Percentiles rank a stretch among this genome's conserved stretches.
These are phyloP conservation scores for Pugionium cornutum DNA, from an alignment of 345 rosid genomes.

Conservation along the genomic window DNA sequence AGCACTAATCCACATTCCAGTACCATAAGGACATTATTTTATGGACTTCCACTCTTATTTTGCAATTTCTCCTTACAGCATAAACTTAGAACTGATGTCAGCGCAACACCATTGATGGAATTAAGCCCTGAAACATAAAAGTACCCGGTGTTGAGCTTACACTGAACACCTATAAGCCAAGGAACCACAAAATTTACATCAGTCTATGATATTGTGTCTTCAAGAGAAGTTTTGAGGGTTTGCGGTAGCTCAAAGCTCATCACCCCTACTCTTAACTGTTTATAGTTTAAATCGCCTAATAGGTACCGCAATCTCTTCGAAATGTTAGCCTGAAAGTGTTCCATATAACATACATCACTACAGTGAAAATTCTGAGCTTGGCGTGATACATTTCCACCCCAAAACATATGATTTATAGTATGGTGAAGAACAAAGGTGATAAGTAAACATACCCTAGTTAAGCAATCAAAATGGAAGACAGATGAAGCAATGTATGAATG, in stretches of 20 bases:
- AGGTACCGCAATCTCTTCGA: not conserved
- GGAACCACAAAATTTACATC: not conserved
- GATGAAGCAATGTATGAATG: not conserved
- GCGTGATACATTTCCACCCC: slow-evolving; percentile 6
- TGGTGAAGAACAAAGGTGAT: not conserved
- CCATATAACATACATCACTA: slow-evolving; percentile 13
- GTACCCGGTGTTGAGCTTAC: slow-evolving; percentile 5
- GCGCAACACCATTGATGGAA: slow-evolving; percentile 26
- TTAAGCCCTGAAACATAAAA: slow-evolving; percentile 35
- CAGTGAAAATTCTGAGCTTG: slow-evolving; percentile 2
- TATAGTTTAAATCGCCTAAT: not conserved
- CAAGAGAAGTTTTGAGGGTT: not conserved
- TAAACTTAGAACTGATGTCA: slow-evolving; percentile 34
- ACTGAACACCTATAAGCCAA: slow-evolving; percentile 6
- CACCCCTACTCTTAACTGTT: slow-evolving; percentile 6
- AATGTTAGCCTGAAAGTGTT: not conserved
- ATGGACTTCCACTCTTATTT: slow-evolving; percentile 30
- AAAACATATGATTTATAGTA: slow-evolving; percentile 4
- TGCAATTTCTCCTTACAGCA: slow-evolving; percentile 36
- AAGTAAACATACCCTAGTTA: slow-evolving; percentile 6
- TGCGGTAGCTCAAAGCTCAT: not conserved
- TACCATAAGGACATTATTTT: slow-evolving; percentile 27
- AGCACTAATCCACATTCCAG: slow-evolving; percentile 47
- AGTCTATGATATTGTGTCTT: not conserved
- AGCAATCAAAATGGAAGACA: slow-evolving; percentile 21